phyloP scores from a whole-genome alignment of 768 basidiomycete species.

The Pleurotus giganteus region DNA sequence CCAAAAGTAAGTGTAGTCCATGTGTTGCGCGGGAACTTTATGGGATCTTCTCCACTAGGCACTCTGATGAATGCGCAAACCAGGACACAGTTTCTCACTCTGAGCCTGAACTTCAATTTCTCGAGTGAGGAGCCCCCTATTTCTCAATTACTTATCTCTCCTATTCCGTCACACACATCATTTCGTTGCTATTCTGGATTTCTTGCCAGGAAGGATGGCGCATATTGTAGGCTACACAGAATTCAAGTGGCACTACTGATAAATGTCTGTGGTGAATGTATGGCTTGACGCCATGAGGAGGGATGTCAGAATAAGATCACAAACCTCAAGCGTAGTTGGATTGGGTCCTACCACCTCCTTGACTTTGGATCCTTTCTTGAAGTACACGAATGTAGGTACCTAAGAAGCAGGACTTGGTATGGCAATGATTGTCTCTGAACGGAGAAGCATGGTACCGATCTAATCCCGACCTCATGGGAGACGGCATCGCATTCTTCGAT shows the following conservation, averaged over 20 bases:
- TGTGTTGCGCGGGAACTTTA: too few species aligned
- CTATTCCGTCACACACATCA: too few species aligned
- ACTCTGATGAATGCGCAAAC: background rate
- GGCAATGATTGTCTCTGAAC: background rate
- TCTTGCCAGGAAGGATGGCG: too few species aligned
- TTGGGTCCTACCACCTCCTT: constrained; percentile 48
- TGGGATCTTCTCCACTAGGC: background rate
- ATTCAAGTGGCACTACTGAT: too few species aligned
- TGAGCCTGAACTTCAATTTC: too few species aligned
- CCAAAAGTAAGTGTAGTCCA: constrained; percentile 1
- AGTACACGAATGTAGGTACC: constrained; percentile 37
- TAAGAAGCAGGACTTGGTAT: background rate
- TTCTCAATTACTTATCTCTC: too few species aligned
- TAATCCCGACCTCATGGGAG: constrained; percentile 55
- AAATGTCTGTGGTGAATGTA: too few species aligned
- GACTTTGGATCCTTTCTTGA: constrained; percentile 33
- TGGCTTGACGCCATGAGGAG: too few species aligned
- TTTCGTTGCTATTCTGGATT: too few species aligned
- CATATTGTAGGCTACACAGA: too few species aligned
- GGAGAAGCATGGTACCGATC: constrained; percentile 46
- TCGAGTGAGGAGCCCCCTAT: too few species aligned
- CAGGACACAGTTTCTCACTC: background rate
- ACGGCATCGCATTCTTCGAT: constrained; percentile 38
- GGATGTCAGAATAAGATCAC: too few species aligned
- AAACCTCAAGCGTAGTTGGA: constrained; percentile 38